These are phyloP conservation scores for Tetrapyrgos nigripes DNA, from an alignment of 1,284 basidiomycete species.

Conservation along the genomic window DNA sequence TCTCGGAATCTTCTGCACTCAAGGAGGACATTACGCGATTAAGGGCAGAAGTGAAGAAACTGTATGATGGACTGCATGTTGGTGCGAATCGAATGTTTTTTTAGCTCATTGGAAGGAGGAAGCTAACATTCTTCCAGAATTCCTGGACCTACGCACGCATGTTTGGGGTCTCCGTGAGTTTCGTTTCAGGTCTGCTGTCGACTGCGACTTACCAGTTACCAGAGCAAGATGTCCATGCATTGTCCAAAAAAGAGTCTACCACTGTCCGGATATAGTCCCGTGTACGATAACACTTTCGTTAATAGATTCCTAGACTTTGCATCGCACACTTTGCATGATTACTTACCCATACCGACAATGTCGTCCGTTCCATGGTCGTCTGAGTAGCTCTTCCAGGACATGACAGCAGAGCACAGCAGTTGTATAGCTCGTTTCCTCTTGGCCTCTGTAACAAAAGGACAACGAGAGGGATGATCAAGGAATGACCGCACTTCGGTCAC, in stretches of 20 bases:
- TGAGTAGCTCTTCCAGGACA: too few species aligned
- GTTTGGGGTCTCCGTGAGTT: constrained; percentile 86
- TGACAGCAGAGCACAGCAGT: too few species aligned
- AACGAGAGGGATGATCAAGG: too few species aligned
- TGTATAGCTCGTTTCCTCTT: too few species aligned
- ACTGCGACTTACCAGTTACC: constrained; percentile 10
- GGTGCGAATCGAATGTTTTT: constrained; percentile 50
- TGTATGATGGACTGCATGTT: constrained; percentile 81
- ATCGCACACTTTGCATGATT: neutral
- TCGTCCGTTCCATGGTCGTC: too few species aligned
- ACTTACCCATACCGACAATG: neutral
- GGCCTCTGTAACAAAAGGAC: too few species aligned
- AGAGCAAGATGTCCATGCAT: constrained; percentile 83
- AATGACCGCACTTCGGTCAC: too few species aligned
- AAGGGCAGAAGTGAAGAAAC: constrained; percentile 84
- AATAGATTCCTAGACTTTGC: neutral
- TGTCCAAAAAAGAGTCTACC: constrained; percentile 71
- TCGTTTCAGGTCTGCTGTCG: neutral
- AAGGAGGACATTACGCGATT: constrained; percentile 83
- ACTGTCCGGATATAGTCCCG: constrained; percentile 61
- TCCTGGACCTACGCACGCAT: constrained; percentile 77
- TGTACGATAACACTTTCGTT: constrained; percentile 23
- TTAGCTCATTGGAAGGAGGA: neutral
- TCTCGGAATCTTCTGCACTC: constrained; percentile 68
- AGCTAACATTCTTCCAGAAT: constrained; percentile 53